A percentile compares a stretch with the other conserved stretches of the same genome.
Evolutionary conservation across 768 basidiomycete species (phyloP).

Genomic region (Tulasnella sp.): DNA sequence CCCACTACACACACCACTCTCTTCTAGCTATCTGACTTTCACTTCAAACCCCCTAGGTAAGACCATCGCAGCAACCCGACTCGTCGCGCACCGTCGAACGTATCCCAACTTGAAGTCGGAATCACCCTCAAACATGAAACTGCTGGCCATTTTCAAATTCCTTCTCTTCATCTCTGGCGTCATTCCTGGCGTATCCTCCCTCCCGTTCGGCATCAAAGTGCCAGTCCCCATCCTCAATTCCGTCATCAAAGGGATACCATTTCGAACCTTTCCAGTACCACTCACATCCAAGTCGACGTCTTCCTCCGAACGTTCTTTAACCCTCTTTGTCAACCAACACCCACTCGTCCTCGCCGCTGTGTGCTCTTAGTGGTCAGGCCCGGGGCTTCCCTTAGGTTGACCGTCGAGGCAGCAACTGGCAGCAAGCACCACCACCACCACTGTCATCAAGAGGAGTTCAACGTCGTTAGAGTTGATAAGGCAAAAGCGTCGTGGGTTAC

Average conservation of each 20-base stretch:
- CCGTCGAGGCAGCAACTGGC: neutral
- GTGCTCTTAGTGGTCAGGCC: neutral
- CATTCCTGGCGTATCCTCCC: no score
- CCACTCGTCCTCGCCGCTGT: neutral
- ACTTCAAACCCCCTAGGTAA: no score
- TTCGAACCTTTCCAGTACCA: neutral
- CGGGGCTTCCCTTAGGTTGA: neutral
- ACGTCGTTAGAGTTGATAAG: neutral
- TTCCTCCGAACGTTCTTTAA: neutral
- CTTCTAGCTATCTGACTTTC: no score
- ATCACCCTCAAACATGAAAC: no score
- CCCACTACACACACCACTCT: no score
- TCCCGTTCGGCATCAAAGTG: neutral
- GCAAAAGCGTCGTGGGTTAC: neutral
- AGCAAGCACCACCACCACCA: neutral
- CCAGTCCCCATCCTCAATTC: neutral
- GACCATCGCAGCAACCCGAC: no score
- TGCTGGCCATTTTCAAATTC: no score
- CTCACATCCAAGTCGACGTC: neutral
- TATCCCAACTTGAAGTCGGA: no score
- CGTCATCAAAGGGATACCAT: neutral
- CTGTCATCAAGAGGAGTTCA: neutral
- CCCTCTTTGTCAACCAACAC: neutral
- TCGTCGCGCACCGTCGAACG: no score
- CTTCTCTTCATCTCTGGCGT: no score